A percentile compares a stretch with the other conserved stretches of the same genome.
Evolutionary conservation across 2,329 filamentous ascomycete species (phyloP).

Genomic region (Talaromyces sp.): DNA sequence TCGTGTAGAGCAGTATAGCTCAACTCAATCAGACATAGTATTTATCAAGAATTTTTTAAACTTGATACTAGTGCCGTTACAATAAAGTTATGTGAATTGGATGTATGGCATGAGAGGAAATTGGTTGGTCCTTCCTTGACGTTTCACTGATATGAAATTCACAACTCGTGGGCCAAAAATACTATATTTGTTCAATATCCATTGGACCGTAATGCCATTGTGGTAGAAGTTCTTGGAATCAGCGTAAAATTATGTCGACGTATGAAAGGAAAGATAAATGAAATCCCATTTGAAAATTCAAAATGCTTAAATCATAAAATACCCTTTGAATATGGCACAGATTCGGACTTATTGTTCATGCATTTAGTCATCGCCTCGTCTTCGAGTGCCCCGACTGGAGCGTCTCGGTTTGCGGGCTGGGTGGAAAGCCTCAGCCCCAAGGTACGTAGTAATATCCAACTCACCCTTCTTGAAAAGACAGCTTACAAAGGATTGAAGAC

Average conservation of each 20-base stretch:
- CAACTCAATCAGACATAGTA: background rate
- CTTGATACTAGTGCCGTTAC: background rate
- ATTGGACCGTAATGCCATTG: background rate
- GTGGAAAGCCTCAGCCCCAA: background rate
- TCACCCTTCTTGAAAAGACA: background rate
- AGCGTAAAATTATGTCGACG: background rate
- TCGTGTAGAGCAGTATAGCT: background rate
- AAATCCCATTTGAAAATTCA: background rate
- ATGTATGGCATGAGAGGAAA: background rate
- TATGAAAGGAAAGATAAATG: background rate
- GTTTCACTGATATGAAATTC: background rate
- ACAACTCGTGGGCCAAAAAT: background rate
- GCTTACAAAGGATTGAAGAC: background rate
- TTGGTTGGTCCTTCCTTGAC: background rate
- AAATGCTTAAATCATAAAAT: background rate
- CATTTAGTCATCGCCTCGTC: background rate
- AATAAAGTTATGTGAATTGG: background rate
- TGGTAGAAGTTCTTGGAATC: background rate
- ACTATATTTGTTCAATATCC: background rate
- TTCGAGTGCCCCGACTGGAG: background rate
- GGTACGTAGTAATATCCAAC: background rate
- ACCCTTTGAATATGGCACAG: background rate
- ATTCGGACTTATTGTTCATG: background rate
- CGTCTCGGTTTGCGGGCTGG: background rate
- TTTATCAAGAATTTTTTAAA: background rate